phyloP scores from a whole-genome alignment of 495 filamentous ascomycete genomes.

The Lasiosphaeria hispida region DNA sequence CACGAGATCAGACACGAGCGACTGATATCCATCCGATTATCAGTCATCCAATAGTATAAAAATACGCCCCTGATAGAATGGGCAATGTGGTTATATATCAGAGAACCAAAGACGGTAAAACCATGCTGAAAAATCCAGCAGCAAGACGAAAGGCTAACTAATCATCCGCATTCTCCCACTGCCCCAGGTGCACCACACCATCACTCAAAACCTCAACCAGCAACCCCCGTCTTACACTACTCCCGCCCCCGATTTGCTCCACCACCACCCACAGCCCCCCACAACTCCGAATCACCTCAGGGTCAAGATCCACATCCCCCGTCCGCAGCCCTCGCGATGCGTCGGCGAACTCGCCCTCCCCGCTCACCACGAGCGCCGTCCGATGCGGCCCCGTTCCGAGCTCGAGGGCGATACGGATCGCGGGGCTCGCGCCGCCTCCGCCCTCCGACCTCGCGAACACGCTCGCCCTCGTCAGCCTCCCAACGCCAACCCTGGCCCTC shows the following conservation, averaged over 20 bases:
- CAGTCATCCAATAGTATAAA: no score
- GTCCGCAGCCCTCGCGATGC: conserved; percentile 65
- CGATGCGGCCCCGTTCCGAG: conserved; percentile 62
- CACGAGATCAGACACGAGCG: no score
- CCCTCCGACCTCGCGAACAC: conserved; percentile 38
- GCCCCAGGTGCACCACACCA: conserved; percentile 58
- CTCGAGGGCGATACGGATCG: conserved; percentile 64
- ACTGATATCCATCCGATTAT: no score
- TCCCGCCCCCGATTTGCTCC: conserved; percentile 59
- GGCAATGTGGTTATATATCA: no score
- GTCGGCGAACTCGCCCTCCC: conserved; percentile 64
- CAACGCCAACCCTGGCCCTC: conserved; percentile 48
- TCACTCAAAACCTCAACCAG: conserved; percentile 70
- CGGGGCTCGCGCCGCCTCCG: conserved; percentile 22
- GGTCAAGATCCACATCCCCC: conserved; percentile 67
- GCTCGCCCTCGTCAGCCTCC: conserved; percentile 57
- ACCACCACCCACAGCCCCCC: conserved; percentile 75
- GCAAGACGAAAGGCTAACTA: neutral
- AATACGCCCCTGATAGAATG: no score
- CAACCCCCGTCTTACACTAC: conserved; percentile 45
- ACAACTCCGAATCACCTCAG: conserved; percentile 40
- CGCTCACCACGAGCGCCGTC: conserved; percentile 55
- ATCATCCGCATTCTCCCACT: conserved; percentile 47
- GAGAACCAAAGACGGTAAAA: no score
- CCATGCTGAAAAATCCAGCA: no score